Base-by-base conservation (phyloP, 2,329 filamentous ascomycete species). In the Albifimbria verrucaria region DNA sequence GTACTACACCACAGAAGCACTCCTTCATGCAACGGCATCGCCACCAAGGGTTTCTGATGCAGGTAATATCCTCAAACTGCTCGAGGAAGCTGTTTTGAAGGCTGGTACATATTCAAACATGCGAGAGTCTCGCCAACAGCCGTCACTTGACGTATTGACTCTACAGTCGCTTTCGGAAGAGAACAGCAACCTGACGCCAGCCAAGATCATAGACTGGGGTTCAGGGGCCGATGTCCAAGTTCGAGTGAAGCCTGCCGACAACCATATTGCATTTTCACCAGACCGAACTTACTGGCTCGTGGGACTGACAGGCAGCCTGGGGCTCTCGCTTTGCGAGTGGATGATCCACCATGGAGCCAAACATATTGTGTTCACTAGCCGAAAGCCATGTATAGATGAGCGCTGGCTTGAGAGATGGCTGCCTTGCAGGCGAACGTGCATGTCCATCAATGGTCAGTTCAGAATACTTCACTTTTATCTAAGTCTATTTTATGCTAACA, bases 281-380 rank as follows among this genome's bases (percentile, higher is more conserved):
- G 54, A 67, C 47, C 61, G 61, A 46, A 70, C 70, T 1, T 71
- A 74, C 53, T 53, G 65, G n/a, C 57, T 73, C 3, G 57, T 68
- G 17, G 68, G 69, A 2, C 55, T 72, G 3, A 64, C 66, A 1
- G 65, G 71, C 1, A 55, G 60, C 1, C 42, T 75, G 1, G 75
- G 74, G 1, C 64, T 63, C 15, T 71, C 74, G 0, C 61, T 77
- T 1, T 69, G 64, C 42, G 50, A 65, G 39, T 77, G 67, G 70
- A 76, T 76, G 73, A 62, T 70, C 2, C 48, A 39, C 0, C 62
- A 63, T 10, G 75, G 74, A 0, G 75, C 73, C 0, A 56, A 65
- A 11, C 55, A 70, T 28, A 46, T 77, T 1, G 69, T 65, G 1
- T 32, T 80, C 3, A 68, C 72, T 0, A 76, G 72, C 46, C 69